phyloP scores from a whole-genome alignment of 805 yeast genomes.

The Saturnispora bothae region DNA sequence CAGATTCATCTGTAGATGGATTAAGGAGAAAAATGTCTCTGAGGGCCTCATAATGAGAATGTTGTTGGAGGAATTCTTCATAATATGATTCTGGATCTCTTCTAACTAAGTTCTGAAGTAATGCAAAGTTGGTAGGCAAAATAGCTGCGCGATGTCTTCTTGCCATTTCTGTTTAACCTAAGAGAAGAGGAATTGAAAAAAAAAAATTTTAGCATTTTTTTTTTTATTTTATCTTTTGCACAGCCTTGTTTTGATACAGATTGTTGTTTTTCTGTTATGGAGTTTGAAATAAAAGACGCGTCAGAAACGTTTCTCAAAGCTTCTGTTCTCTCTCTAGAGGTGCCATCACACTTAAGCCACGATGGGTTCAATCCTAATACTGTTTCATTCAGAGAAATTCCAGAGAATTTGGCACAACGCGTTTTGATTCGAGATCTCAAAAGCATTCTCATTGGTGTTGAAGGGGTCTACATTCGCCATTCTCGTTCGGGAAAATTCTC shows the following conservation, averaged over 20 bases:
- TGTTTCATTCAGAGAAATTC: neutral
- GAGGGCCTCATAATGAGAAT: constrained; percentile 82
- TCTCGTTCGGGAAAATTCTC: constrained; percentile 55
- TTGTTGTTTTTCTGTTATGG: too few relatives aligned
- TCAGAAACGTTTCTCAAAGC: too few relatives aligned
- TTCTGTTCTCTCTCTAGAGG: too few relatives aligned
- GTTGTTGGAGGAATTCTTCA: constrained; percentile 90
- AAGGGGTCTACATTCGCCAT: constrained; percentile 69
- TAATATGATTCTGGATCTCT: constrained; percentile 90
- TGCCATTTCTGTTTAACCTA: constrained; percentile 43
- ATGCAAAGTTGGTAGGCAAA: constrained; percentile 82
- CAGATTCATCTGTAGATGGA: constrained; percentile 50
- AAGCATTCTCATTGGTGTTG: constrained; percentile 57
- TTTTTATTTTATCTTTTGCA: neutral
- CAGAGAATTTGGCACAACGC: constrained; percentile 49
- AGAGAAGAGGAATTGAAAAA: constrained; percentile 4
- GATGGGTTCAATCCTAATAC: too few relatives aligned
- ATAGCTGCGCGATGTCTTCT: constrained; percentile 86
- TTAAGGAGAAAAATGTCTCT: constrained; percentile 77
- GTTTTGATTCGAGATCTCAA: constrained; percentile 61
- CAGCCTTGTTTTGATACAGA: too few relatives aligned
- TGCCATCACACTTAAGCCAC: too few relatives aligned
- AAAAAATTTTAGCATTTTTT: neutral
- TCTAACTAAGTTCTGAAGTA: constrained; percentile 83
- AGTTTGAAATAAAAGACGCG: too few relatives aligned